Percentiles rank a stretch among this genome's conserved stretches.
Conservation (phyloP, 805 yeast species). For the Cyberlindnera lachancei region DNA sequence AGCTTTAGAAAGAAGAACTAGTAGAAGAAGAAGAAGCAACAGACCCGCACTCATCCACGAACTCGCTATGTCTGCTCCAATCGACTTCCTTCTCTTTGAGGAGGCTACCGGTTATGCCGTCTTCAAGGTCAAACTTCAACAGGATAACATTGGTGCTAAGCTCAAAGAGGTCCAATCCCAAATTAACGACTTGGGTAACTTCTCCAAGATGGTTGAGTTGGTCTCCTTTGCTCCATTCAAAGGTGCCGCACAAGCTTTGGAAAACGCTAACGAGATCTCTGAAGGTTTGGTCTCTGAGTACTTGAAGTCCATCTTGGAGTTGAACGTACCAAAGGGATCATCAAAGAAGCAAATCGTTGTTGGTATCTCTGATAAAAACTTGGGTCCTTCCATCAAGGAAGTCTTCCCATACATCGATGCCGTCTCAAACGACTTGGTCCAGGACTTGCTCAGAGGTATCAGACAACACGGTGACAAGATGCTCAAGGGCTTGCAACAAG, state of each 20-base stretch:
- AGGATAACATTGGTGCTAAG: slow-evolving; percentile 88
- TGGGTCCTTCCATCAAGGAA: slow-evolving; percentile 97
- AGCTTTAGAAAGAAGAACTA: background rate
- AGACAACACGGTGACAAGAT: slow-evolving; percentile 86
- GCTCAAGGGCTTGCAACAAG: slow-evolving; percentile 84
- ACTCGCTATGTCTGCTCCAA: slow-evolving; percentile 45
- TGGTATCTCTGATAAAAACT: slow-evolving; percentile 89
- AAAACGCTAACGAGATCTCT: slow-evolving; percentile 94
- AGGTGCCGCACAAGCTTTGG: slow-evolving; percentile 99
- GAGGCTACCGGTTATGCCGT: slow-evolving; percentile 98
- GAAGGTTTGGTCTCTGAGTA: slow-evolving; percentile 95
- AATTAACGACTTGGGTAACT: slow-evolving; percentile 73
- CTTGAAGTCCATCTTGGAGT: slow-evolving; percentile 80
- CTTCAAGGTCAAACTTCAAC: slow-evolving; percentile 88
- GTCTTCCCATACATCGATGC: slow-evolving; percentile 83
- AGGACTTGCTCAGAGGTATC: slow-evolving; percentile 91
- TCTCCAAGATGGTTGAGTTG: slow-evolving; percentile 87
- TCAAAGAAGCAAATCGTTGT: slow-evolving; percentile 60
- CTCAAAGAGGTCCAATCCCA: slow-evolving; percentile 92
- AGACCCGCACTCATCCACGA: too few species aligned
- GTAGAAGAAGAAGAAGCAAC: too few species aligned
- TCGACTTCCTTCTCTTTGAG: slow-evolving; percentile 91
- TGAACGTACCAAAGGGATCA: slow-evolving; percentile 73
- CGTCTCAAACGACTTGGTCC: slow-evolving; percentile 84
- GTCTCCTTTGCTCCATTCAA: slow-evolving; percentile 97